Base-by-base conservation (phyloP, 2,329 filamentous ascomycete species). In the Colletotrichum horii region DNA sequence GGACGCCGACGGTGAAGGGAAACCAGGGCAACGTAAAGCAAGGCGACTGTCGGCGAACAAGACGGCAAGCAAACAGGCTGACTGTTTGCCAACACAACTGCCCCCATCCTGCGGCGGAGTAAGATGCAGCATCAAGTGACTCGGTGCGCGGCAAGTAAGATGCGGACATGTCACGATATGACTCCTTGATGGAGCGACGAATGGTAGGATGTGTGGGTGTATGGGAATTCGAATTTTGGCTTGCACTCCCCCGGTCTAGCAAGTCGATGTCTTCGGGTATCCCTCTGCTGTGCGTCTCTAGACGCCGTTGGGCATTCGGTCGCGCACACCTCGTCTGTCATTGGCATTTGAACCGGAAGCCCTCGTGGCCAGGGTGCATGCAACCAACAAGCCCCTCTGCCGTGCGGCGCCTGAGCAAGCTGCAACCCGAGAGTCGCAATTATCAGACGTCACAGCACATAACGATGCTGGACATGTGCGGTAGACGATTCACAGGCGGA, bases 81-180 rank as follows among this genome's bases (percentile, higher is more conserved):
- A 58, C 69, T 73, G 43, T 52, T 76, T 76, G 70, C 70, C 70
- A 76, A 43, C 74, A 66, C 74, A 69, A 74, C 70, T 69, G 62
- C 64, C 70, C 70, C 70, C 58, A 48, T 76, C 43, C 58, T 64
- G 74, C 64, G 70, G 74, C 74, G 70, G 74, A 76, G 74, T 65
- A 73, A 69, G 64, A 65, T 68, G 70, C 74, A 68, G 65, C 62
- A 58, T 76, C 74, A 76, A 74, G 70, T 76, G 74, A 76, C 65
- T 55, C 34, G 64, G 70, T 52, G 64, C 43, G 58, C 70, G 66
- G 58, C 74, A 76, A 76, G 70, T 76, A 76, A 65, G 70, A 76
- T 76, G 70, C 58, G 55, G 70, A 76, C 74, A 76, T 76, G 74
- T 76, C 74, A 76, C 74, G 64, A 76, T 75, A 68, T 76, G 70